Evolutionary conservation across 805 yeast genomes (phyloP).

Genomic region (Candida pseudoglaebosa): DNA sequence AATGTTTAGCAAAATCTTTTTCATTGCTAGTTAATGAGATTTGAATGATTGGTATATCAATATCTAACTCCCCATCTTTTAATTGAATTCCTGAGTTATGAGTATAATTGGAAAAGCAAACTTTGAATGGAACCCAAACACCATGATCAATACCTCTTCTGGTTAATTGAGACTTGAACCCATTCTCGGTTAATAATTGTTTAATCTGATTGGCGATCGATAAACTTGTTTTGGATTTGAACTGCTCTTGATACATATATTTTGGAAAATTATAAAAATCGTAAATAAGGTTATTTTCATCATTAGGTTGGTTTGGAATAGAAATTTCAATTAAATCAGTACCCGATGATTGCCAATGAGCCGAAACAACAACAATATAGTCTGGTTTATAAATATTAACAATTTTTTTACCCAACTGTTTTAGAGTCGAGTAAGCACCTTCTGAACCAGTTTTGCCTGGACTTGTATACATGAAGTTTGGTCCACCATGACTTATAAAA

Average conservation of each 20-base stretch:
- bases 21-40: conserved; percentile 44
- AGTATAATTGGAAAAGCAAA: conserved; percentile 50
- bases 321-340: conserved; percentile 46
- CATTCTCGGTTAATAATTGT: conserved; percentile 35
- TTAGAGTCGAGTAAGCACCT: conserved; percentile 57
- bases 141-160: conserved; percentile 81
- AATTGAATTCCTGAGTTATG: conserved; percentile 20
- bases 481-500: conserved; percentile 83
- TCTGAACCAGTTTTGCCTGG: conserved; percentile 46
- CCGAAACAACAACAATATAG: conserved; percentile 63
- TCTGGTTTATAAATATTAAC: conserved; percentile 53
- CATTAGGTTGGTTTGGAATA: conserved; percentile 21
- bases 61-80: conserved; percentile 32
- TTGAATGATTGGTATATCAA: conserved; percentile 47
- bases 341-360: conserved; percentile 66
- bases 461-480: conserved; percentile 62
- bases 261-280: conserved; percentile 74
- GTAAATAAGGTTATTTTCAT: conserved; percentile 52
- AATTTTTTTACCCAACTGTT: conserved; percentile 50
- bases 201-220: conserved; percentile 44
- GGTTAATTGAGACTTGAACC: conserved; percentile 42
- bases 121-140: conserved; percentile 75
- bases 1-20: conserved; percentile 38
- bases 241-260: conserved; percentile 58
- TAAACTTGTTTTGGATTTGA: conserved; percentile 47